Conservation (phyloP, 2,329 filamentous ascomycete genomes). For the Fusarium miscanthi region DNA sequence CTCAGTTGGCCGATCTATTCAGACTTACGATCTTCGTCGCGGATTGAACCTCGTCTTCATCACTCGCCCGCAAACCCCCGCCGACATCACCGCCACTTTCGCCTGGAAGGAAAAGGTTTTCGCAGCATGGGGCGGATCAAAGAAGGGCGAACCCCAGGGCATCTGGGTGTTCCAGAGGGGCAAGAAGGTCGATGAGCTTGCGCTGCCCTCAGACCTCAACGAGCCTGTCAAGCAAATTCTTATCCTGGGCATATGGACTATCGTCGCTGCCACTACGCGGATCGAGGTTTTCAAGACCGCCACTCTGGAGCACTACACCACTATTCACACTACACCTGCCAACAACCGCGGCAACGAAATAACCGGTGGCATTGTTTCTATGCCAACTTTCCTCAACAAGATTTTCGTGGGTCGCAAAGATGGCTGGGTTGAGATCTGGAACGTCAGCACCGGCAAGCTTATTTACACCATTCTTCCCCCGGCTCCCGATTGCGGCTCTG, state of each 20-base stretch:
- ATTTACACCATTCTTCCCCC: conserved; percentile 90
- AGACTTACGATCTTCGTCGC: conserved; percentile 93
- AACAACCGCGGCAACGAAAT: conserved; percentile 73
- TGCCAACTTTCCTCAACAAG: conserved; percentile 97
- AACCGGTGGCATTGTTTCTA: conserved; percentile 82
- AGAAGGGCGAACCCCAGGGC: conserved; percentile 67
- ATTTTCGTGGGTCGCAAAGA: conserved; percentile 89
- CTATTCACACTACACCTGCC: conserved; percentile 71
- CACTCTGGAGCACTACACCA: conserved; percentile 90
- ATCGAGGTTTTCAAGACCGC: conserved; percentile 91
- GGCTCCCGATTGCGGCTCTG: conserved; percentile 75
- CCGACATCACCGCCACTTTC: conserved; percentile 83
- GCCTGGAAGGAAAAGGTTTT: conserved; percentile 90
- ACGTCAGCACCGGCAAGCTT: conserved; percentile 89
- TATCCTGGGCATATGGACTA: conserved; percentile 90
- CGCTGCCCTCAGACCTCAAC: conserved; percentile 70
- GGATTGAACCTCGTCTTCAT: conserved; percentile 95
- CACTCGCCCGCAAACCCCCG: conserved; percentile 88
- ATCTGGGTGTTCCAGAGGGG: conserved; percentile 94
- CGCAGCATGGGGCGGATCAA: conserved; percentile 84
- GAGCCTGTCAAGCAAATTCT: conserved; percentile 82
- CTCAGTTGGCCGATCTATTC: conserved; percentile 87
- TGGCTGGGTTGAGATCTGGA: conserved; percentile 96
- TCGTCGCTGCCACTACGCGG: conserved; percentile 79
- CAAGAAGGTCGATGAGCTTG: conserved; percentile 81